These are phyloP conservation scores for Leucaena leucocephala DNA, from an alignment of 306 rosid genomes.

Conservation along the genomic window DNA sequence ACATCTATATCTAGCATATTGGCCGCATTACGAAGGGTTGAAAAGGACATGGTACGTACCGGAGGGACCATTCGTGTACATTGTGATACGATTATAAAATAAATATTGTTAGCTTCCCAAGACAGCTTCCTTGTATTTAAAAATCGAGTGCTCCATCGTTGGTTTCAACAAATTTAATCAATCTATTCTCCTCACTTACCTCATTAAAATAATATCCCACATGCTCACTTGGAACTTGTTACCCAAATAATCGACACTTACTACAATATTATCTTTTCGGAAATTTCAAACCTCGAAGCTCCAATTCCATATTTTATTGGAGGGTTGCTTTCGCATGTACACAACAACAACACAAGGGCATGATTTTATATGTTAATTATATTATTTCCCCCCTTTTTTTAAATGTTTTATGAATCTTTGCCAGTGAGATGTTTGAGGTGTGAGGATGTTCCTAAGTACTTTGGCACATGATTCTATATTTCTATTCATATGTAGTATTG, in stretches of 20 bases:
- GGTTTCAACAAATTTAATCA: slow-evolving; percentile 32
- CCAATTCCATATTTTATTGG: background rate
- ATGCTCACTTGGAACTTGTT: slow-evolving; percentile 11
- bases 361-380: slow-evolving; percentile 1
- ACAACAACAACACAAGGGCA: slow-evolving; percentile 33
- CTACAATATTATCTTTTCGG: slow-evolving; percentile 10
- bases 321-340: slow-evolving; percentile 45
- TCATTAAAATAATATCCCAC: background rate
- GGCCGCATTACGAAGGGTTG: too few relatives aligned
- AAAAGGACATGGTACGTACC: too few relatives aligned
- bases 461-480: background rate
- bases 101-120: slow-evolving; percentile 36
- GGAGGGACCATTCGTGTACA: slow-evolving; percentile 4
- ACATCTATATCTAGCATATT: too few relatives aligned
- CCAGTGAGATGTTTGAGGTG: background rate
- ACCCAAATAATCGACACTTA: slow-evolving; percentile 4
- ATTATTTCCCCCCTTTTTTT: background rate
- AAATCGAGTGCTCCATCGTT: slow-evolving; percentile 39
- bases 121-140: slow-evolving; percentile 35
- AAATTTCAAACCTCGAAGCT: slow-evolving; percentile 23
- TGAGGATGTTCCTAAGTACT: background rate
- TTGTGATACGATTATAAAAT: background rate
- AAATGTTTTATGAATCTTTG: background rate
- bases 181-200: background rate
- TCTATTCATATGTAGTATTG: too few relatives aligned